Evolutionary conservation across 225 moss, liverwort and hornwort species (phyloP), one percentile per base, ranked within the genome.

Genomic region (Rhytidiadelphus loreus): DNA sequence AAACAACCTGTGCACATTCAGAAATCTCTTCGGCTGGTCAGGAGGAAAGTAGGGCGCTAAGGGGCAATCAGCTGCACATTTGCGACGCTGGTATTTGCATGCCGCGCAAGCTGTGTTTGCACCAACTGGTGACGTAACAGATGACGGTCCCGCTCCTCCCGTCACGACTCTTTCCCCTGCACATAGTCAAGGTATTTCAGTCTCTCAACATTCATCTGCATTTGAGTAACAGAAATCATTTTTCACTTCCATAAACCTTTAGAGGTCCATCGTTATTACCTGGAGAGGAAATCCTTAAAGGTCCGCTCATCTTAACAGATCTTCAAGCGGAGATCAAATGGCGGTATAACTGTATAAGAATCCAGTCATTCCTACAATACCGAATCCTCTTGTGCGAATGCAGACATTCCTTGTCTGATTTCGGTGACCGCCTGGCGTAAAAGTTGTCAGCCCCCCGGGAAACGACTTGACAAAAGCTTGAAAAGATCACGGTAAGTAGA

Each of bases 31-130:
- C 24, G 95, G 95, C 53, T 96, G 93, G 81, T 96, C 95, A 12
- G 95, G 91, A 82, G 95, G 95, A 83, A 96, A 96, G 43, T 77
- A 96, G 20, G 95, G 95, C 15, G 95, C 95, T 59, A 96, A 87
- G 2, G 93, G 93, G 79, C 95, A 96, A 55, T 96, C 92, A 10
- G 89, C 46, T 39, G 95, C 92, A 57, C 95, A 96, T 83, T 96
- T 96, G 64, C 95, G 91, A 33, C 95, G 90, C 68, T 95, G 91
- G 56, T 93, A 93, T 82, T 94, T 95, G 92, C 95, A 96, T 77
- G 95, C 95, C 39, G 95, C 95, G 86, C 95, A 96, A 15, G 95
- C 93, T 11, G 92, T 91, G 76, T 91, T 95, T 37, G 91, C 86
- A 76, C 87, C 88, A 32, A 44, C 60, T 71, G 84, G 61, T 26